Conservation (phyloP, 169 alveolate genomes). For the Ichthyophthirius multifiliis region DNA sequence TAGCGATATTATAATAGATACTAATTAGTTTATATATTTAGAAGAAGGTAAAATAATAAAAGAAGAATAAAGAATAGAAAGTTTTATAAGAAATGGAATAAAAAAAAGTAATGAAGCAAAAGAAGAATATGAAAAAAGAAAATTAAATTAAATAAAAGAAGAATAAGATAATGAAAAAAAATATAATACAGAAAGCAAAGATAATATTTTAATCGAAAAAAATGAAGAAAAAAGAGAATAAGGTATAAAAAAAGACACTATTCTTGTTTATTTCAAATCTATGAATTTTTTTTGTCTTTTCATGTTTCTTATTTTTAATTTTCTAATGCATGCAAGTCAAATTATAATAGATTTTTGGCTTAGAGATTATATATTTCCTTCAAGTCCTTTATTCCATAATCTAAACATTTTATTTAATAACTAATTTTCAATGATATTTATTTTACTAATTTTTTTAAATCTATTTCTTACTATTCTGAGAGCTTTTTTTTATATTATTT, state of each 20-base stretch:
- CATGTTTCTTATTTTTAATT: conserved; percentile 23
- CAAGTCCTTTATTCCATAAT: conserved; percentile 34
- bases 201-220: background rate
- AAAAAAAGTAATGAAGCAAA: background rate
- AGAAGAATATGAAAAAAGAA: conserved; percentile 4
- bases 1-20: background rate
- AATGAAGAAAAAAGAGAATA: background rate
- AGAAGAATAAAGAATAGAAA: background rate
- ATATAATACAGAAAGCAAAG: background rate
- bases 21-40: background rate
- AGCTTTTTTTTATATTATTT: conserved; percentile 19
- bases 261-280: conserved; percentile 36
- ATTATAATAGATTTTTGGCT: conserved; percentile 55
- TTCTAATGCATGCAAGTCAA: conserved; percentile 35
- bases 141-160: background rate
- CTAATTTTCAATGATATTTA: conserved; percentile 18
- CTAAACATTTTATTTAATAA: conserved; percentile 32
- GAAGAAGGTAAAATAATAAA: conserved; percentile 8
- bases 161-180: background rate
- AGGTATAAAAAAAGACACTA: conserved; percentile 19
- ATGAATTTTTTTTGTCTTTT: conserved; percentile 25
- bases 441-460: conserved; percentile 21
- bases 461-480: conserved; percentile 18
- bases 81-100: background rate
- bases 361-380: conserved; percentile 37